phyloP scores from a whole-genome alignment of 805 yeast species.

The Yamadazyma laniorum region DNA sequence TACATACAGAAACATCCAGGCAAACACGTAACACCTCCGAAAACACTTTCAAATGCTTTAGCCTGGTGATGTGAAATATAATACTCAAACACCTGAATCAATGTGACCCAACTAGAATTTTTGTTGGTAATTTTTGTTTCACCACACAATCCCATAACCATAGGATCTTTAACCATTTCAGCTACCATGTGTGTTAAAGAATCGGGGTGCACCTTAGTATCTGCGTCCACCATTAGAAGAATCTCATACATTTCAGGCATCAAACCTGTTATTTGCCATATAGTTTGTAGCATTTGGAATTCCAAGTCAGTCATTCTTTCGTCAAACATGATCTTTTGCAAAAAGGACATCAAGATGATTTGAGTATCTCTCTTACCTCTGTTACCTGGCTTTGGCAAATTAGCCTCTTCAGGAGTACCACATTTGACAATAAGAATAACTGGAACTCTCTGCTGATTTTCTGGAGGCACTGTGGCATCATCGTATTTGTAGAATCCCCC shows the following conservation, averaged over 20 bases:
- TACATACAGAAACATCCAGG: constrained; percentile 96
- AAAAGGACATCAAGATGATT: constrained; percentile 83
- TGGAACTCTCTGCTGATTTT: constrained; percentile 85
- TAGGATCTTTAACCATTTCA: constrained; percentile 82
- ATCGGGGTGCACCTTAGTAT: constrained; percentile 84
- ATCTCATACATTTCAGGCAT: constrained; percentile 82
- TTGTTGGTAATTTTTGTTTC: constrained; percentile 91
- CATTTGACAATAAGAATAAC: constrained; percentile 77
- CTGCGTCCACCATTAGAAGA: constrained; percentile 92
- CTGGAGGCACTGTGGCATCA: constrained; percentile 67
- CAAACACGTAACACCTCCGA: constrained; percentile 91
- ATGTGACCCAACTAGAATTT: constrained; percentile 81
- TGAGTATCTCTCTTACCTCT: constrained; percentile 97
- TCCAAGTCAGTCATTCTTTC: constrained; percentile 94
- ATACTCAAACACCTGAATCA: constrained; percentile 91
- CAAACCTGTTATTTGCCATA: constrained; percentile 82
- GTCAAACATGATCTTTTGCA: constrained; percentile 83
- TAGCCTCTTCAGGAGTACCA: constrained; percentile 80
- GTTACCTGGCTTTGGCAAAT: constrained; percentile 73
- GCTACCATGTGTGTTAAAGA: constrained; percentile 87
- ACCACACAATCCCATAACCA: constrained; percentile 90
- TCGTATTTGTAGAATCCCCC: constrained; percentile 91
- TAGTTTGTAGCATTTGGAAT: constrained; percentile 67
- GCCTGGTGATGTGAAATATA: constrained; percentile 93
- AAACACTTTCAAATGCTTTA: constrained; percentile 91